These are phyloP conservation scores for Xylaria sp. DNA, from an alignment of 2,329 filamentous ascomycete genomes.

Conservation along the genomic window DNA sequence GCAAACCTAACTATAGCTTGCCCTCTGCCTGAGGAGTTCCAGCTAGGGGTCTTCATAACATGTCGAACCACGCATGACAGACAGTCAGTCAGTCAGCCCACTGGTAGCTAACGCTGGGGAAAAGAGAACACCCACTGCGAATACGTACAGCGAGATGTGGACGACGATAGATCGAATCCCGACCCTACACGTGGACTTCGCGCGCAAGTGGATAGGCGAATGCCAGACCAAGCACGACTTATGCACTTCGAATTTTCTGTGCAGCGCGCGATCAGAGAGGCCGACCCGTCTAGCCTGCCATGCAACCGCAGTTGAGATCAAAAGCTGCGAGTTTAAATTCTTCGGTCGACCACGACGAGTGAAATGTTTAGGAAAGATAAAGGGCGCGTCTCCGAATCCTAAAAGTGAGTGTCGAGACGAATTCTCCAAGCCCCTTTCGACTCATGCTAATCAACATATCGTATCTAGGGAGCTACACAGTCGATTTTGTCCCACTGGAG, in stretches of 20 bases:
- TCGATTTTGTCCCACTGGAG: neutral
- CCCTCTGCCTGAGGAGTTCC: too few species aligned
- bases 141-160: slow-evolving; percentile 12
- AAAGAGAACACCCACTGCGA: slow-evolving; percentile 23
- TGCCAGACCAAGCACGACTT: slow-evolving; percentile 18
- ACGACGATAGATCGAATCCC: slow-evolving; percentile 25
- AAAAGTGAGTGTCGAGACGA: neutral
- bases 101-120: too few species aligned
- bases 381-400: neutral
- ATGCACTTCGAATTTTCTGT: neutral
- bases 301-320: slow-evolving; percentile 35
- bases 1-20: too few species aligned
- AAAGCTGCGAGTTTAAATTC: slow-evolving; percentile 40
- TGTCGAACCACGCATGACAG: too few species aligned
- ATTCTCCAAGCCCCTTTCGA: neutral
- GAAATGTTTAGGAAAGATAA: slow-evolving; percentile 3
- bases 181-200: slow-evolving; percentile 10
- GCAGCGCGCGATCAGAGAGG: slow-evolving; percentile 8
- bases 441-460: slow-evolving; percentile 21
- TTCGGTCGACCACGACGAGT: slow-evolving; percentile 38
- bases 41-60: too few species aligned
- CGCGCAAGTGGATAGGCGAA: slow-evolving; percentile 1
- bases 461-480: slow-evolving; percentile 14
- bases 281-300: slow-evolving; percentile 36
- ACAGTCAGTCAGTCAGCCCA: too few species aligned